Percentiles rank a stretch among this genome's conserved stretches.
Conservation (phyloP, 805 yeast genomes). For the Yamadazyma philogaea region DNA sequence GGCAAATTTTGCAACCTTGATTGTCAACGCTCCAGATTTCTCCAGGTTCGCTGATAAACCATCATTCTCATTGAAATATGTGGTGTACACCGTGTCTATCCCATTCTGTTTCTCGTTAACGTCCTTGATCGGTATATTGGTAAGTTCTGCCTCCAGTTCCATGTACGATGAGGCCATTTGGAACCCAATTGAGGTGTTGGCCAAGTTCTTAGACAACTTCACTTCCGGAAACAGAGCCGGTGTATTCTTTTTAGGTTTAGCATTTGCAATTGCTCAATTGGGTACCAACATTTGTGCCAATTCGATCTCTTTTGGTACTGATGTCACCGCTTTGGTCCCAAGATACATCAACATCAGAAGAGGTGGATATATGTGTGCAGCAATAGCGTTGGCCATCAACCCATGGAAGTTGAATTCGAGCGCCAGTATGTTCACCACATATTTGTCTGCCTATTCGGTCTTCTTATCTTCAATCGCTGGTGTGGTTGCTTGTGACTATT, state of each 20-base stretch:
- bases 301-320: conserved; percentile 42
- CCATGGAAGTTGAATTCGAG: conserved; percentile 44
- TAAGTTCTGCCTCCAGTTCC: conserved; percentile 71
- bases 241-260: conserved; percentile 36
- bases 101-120: conserved; percentile 79
- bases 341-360: conserved; percentile 40
- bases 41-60: conserved; percentile 68
- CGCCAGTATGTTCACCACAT: conserved; percentile 40
- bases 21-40: conserved; percentile 86
- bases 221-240: conserved; percentile 42
- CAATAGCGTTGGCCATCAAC: conserved; percentile 35
- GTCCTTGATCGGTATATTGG: conserved; percentile 79
- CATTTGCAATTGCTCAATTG: conserved; percentile 42
- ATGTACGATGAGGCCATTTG: conserved; percentile 71
- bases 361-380: conserved; percentile 40
- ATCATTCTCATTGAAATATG: conserved; percentile 36
- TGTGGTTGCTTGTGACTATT: conserved; percentile 41
- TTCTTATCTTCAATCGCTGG: conserved; percentile 44
- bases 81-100: conserved; percentile 54
- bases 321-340: conserved; percentile 39
- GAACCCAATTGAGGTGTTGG: conserved; percentile 80
- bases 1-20: conserved; percentile 86
- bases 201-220: conserved; percentile 50
- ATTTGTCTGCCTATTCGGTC: conserved; percentile 42
- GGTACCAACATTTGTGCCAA: conserved; percentile 43